Conservation (phyloP, 257 asterid genomes). For the Solanum corneliomulleri region DNA sequence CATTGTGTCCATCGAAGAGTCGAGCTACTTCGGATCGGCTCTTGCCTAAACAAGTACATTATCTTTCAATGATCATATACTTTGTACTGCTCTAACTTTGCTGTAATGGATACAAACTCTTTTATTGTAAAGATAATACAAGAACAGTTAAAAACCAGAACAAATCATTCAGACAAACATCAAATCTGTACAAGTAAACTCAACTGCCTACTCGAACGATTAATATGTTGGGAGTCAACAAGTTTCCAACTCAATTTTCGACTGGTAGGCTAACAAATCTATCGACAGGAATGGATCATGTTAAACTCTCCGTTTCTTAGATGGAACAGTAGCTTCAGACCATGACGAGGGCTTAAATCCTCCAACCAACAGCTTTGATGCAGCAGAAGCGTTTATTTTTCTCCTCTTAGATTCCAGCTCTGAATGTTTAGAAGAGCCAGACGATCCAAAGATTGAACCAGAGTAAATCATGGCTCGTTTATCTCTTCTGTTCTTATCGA, state of each 20-base stretch:
- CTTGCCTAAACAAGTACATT: neutral
- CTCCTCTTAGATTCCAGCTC: conserved; percentile 79
- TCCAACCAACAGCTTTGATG: conserved; percentile 61
- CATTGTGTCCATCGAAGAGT: neutral
- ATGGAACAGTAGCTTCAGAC: conserved; percentile 22
- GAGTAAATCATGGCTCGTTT: conserved; percentile 69
- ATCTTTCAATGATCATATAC: neutral
- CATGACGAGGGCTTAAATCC: conserved; percentile 64
- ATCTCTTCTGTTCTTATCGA: conserved; percentile 59
- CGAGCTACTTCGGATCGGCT: neutral
- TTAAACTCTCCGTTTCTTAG: conserved; percentile 2
- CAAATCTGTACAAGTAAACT: neutral
- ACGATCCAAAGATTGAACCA: conserved; percentile 65
- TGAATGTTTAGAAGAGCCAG: conserved; percentile 31
- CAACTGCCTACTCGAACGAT: neutral
- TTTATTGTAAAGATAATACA: neutral
- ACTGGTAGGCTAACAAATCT: neutral
- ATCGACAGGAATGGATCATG: neutral
- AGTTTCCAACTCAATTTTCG: neutral
- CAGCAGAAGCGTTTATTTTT: conserved; percentile 54
- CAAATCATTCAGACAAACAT: neutral
- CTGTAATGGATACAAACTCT: neutral
- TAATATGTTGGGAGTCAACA: neutral
- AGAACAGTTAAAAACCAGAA: neutral
- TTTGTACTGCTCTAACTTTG: neutral